Base-by-base conservation (phyloP, 2,329 filamentous ascomycete genomes). In the Sodiomyces alkalinus region DNA sequence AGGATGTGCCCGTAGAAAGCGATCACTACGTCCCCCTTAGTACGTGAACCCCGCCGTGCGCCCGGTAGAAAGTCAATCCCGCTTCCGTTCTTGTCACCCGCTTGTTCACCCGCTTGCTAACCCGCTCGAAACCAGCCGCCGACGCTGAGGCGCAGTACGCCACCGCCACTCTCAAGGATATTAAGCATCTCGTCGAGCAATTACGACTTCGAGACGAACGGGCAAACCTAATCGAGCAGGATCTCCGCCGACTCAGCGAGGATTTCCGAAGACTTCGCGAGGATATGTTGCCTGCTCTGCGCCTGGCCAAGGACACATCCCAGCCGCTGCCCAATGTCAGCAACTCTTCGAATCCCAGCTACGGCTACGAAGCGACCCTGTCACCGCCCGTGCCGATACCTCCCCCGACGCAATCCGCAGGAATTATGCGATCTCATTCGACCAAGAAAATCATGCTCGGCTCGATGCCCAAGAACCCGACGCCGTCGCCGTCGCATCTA, bases 11-110 rank as follows among this genome's bases (percentile, higher is more conserved):
- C 11, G 70, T 94, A 42, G 87, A 96, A 47, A 76, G 78, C 36
- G 87, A 94, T 44, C 82, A 96, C 52, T 98, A 94, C 50, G 69
- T 94, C 28, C 90, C 90, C 20, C 62, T 90, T 28, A 90, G 86
- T 93, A 75, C 44, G 80, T 62, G 26, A 17, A n/a, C n/a, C n/a
- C n/a, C n/a, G n/a, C n/a, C n/a, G n/a, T n/a, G n/a, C n/a, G n/a
- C n/a, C n/a, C n/a, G n/a, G n/a, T n/a, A n/a, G n/a, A n/a, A n/a
- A n/a, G n/a, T n/a, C n/a, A n/a, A n/a, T 11, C 22, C 29, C 17
- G 22, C 27, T 38, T 26, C 38, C 19, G 28, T 7, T 4, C 9
- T 5, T 10, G 4, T 15, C n/a, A 10, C 10, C 12, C n/a, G 13
- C 12, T n/a, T 5, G 14, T n/a, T n/a, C n/a, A n/a, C n/a, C n/a